A percentile compares a stretch with the other conserved stretches of the same genome.
Evolutionary conservation across 306 rosid genomes (phyloP).

Genomic region (Casuarina cunninghamiana): DNA sequence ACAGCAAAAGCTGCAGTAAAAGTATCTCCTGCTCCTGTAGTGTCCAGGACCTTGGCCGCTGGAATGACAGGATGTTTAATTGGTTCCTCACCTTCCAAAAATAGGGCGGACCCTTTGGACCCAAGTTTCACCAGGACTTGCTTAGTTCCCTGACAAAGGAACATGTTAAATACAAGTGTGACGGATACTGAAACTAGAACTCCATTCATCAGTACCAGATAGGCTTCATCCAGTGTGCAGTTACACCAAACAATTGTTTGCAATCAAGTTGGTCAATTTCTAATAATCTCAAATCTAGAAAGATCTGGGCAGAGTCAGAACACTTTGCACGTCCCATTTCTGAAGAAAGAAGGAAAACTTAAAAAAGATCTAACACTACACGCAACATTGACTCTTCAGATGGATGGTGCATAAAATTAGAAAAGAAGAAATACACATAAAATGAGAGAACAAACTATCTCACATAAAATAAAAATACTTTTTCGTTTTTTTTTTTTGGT

Average conservation of each 20-base stretch:
- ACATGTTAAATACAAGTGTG: constrained; percentile 12
- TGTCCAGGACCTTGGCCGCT: constrained; percentile 65
- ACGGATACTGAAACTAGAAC: not conserved
- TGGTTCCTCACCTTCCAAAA: constrained; percentile 78
- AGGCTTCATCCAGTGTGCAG: not conserved
- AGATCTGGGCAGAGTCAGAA: not conserved
- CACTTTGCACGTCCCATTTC: not conserved
- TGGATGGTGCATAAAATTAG: not conserved
- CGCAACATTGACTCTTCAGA: not conserved
- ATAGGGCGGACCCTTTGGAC: constrained; percentile 77
- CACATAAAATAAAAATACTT: not conserved
- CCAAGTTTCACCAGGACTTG: constrained; percentile 94
- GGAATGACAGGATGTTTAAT: constrained; percentile 63
- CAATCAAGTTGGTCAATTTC: not conserved
- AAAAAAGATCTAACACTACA: not conserved
- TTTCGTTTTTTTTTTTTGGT: not conserved
- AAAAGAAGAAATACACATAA: not conserved
- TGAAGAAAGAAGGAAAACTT: constrained; percentile 1
- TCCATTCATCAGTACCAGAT: not conserved
- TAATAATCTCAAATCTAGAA: not conserved
- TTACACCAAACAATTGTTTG: not conserved
- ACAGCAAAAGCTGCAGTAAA: constrained; percentile 93
- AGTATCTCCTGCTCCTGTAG: constrained; percentile 96
- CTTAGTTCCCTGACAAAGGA: constrained; percentile 68
- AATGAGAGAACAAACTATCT: not conserved